Evolutionary conservation across 257 asterid species (phyloP).

Genomic region (Cruciata laevipes): DNA sequence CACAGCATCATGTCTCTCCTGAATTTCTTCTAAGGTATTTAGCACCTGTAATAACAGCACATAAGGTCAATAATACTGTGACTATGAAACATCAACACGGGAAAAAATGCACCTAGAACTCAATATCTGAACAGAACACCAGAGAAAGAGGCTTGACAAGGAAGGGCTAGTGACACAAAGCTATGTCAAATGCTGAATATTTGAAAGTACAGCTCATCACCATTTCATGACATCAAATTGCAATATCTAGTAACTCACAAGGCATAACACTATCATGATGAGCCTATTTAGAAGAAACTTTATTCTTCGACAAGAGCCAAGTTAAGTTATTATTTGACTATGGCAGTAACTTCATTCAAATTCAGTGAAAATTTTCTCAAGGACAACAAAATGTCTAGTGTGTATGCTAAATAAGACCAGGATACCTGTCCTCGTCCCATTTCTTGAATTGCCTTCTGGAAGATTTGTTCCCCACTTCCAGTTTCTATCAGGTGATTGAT

Average conservation of each 20-base stretch:
- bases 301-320: background rate
- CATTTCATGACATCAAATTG: background rate
- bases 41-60: slow-evolving; percentile 36
- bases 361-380: background rate
- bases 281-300: background rate
- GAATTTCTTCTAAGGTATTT: slow-evolving; percentile 75
- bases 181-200: background rate
- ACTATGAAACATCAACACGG: background rate
- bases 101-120: background rate
- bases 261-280: background rate
- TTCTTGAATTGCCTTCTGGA: slow-evolving; percentile 80
- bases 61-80: slow-evolving; percentile 1
- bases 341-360: background rate
- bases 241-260: background rate
- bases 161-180: background rate
- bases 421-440: slow-evolving; percentile 75
- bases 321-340: background rate
- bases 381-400: background rate
- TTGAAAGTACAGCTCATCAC: background rate
- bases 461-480: slow-evolving; percentile 82
- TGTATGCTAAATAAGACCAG: background rate
- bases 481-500: slow-evolving; percentile 78
- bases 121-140: background rate
- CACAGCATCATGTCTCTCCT: slow-evolving; percentile 84
- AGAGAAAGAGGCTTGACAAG: background rate